Percentiles rank a stretch among this genome's conserved stretches.
Conservation (phyloP, 768 basidiomycete species). For the Lentinus brumalis region DNA sequence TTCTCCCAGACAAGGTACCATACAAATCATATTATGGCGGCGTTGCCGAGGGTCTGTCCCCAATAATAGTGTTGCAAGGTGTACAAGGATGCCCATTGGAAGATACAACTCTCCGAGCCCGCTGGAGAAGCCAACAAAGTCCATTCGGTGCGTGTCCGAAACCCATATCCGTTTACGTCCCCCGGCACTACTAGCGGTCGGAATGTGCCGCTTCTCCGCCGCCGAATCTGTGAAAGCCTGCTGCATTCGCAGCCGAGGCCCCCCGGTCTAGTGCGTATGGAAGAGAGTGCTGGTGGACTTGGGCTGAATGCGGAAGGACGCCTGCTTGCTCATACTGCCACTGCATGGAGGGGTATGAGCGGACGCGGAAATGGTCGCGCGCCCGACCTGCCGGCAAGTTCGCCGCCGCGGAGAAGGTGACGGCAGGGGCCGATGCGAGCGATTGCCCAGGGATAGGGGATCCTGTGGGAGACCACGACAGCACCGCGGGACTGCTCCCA, state of each 20-base stretch:
- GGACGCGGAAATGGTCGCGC: slow-evolving; percentile 26
- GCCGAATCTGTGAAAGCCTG: slow-evolving; percentile 14
- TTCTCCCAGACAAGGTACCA: slow-evolving; percentile 1
- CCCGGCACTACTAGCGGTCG: slow-evolving; percentile 13
- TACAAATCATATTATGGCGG: slow-evolving; percentile 4
- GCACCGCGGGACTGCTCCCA: slow-evolving; percentile 13
- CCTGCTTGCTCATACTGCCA: slow-evolving; percentile 24
- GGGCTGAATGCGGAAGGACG: slow-evolving; percentile 12
- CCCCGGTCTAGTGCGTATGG: slow-evolving; percentile 15
- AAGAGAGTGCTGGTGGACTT: slow-evolving; percentile 10
- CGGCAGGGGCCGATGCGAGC: slow-evolving; percentile 27
- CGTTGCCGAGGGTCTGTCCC: slow-evolving; percentile 1
- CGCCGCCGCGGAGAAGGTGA: slow-evolving; percentile 21
- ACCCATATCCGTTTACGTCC: slow-evolving; percentile 17
- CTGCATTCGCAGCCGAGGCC: slow-evolving; percentile 5
- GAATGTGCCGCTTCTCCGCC: slow-evolving; percentile 18
- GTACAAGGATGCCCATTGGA: not conserved
- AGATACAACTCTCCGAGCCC: slow-evolving; percentile 8
- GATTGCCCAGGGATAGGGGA: slow-evolving; percentile 18
- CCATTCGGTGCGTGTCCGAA: slow-evolving; percentile 19
- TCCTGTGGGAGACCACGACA: slow-evolving; percentile 20
- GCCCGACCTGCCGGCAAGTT: slow-evolving; percentile 23
- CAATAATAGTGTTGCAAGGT: slow-evolving; percentile 4
- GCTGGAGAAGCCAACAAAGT: slow-evolving; percentile 13
- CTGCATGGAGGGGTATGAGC: slow-evolving; percentile 27